Conservation (phyloP, 176 grass and related monocot species). For the Pontederia crassipes region DNA sequence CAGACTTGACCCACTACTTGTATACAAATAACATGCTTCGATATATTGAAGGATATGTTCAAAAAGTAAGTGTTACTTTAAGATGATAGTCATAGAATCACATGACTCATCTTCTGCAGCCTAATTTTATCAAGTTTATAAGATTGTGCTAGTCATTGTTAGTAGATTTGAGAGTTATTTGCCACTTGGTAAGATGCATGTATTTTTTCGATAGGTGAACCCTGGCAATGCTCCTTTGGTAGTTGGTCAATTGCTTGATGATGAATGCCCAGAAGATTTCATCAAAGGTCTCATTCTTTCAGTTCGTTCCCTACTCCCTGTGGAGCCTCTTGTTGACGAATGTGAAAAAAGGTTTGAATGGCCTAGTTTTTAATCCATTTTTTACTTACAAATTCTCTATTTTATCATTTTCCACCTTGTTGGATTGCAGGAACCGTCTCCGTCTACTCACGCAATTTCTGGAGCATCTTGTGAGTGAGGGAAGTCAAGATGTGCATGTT, state of each 20-base stretch:
- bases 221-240: slow-evolving; percentile 81
- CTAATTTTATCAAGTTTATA: too few relatives aligned
- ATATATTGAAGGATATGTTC: slow-evolving; percentile 93
- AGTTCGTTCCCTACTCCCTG: slow-evolving; percentile 69
- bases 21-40: slow-evolving; percentile 91
- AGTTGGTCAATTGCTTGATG: slow-evolving; percentile 78
- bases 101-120: slow-evolving; percentile 1
- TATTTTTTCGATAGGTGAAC: slow-evolving; percentile 47
- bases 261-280: slow-evolving; percentile 93
- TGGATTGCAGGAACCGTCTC: slow-evolving; percentile 52
- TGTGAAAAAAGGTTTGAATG: slow-evolving; percentile 67
- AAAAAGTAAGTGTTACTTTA: slow-evolving; percentile 45
- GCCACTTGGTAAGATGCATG: too few relatives aligned
- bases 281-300: slow-evolving; percentile 92
- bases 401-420: not conserved
- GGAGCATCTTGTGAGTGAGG: slow-evolving; percentile 81
- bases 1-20: slow-evolving; percentile 83
- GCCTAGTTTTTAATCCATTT: not conserved
- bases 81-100: slow-evolving; percentile 5
- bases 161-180: not conserved
- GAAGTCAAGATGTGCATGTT: slow-evolving; percentile 93
- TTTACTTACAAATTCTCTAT: too few relatives aligned
- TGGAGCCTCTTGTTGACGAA: slow-evolving; percentile 85
- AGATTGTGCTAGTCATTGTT: not conserved
- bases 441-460: slow-evolving; percentile 77